phyloP scores from a whole-genome alignment of 164 flowering plant species.

The Stephania cephalantha region DNA sequence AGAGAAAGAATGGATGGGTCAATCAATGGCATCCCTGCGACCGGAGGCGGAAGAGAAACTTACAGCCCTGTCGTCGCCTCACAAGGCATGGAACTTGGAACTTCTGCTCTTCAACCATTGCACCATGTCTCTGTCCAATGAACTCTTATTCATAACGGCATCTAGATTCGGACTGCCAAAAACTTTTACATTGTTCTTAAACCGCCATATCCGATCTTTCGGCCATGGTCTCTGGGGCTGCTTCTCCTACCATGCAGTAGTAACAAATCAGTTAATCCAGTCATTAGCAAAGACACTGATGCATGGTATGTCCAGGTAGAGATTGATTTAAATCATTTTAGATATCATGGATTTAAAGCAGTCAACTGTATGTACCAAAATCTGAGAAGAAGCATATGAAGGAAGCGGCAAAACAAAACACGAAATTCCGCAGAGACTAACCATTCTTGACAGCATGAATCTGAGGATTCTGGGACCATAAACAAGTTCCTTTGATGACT shows the following conservation, averaged over 20 bases:
- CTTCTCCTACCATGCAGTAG: conserved; percentile 54
- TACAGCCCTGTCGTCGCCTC: conserved; percentile 26
- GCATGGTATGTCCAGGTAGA: too few species aligned
- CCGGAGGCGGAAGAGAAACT: neutral
- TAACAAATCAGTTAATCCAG: neutral
- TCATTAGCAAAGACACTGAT: neutral
- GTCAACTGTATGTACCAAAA: neutral
- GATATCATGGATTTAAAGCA: too few species aligned
- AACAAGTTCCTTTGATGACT: conserved; percentile 61
- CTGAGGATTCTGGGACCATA: conserved; percentile 76
- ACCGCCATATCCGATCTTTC: conserved; percentile 79
- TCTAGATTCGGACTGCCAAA: conserved; percentile 96
- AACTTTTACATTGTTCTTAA: conserved; percentile 42
- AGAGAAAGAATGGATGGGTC: conserved; percentile 2
- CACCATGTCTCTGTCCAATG: conserved; percentile 75
- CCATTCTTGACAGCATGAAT: conserved; percentile 83
- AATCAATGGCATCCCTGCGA: neutral
- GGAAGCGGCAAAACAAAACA: neutral
- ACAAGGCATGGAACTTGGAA: conserved; percentile 54
- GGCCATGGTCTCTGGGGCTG: conserved; percentile 93
- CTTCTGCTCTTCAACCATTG: conserved; percentile 87
- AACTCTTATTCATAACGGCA: conserved; percentile 40
- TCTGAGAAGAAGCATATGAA: neutral
- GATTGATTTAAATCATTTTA: too few species aligned
- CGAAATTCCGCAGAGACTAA: conserved; percentile 21